A percentile compares a stretch with the other conserved stretches of the same genome.
phyloP scores from a whole-genome alignment of 495 filamentous ascomycete species.

The Talaromyces nanjingensis region DNA sequence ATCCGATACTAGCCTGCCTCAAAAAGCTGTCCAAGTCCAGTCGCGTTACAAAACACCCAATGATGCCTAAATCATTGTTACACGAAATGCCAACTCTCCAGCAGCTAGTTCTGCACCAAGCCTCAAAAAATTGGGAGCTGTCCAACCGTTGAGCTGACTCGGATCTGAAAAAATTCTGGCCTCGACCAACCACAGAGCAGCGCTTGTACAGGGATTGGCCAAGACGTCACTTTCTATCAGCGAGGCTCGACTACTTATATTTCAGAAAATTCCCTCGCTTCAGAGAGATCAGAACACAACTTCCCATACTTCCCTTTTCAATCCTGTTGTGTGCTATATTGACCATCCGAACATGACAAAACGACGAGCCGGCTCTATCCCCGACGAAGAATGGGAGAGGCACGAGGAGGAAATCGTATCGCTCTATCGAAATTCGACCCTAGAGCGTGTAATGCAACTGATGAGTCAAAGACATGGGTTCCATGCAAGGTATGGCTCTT shows the following conservation, averaged over 20 bases:
- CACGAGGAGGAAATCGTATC: neutral
- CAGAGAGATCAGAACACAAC: neutral
- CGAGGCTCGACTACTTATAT: neutral
- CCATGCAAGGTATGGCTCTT: neutral
- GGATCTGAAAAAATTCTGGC: neutral
- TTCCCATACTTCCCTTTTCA: neutral
- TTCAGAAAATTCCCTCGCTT: neutral
- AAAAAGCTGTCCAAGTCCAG: neutral
- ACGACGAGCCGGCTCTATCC: neutral
- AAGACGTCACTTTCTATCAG: neutral
- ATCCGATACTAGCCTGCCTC: too few relatives aligned
- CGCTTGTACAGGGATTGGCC: neutral
- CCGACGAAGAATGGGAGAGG: neutral
- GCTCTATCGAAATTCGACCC: neutral
- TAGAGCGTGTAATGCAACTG: neutral
- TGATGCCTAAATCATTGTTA: neutral
- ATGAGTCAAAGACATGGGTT: neutral
- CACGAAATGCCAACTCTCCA: neutral
- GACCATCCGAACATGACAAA: neutral
- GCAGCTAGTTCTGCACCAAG: neutral
- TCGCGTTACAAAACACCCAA: neutral
- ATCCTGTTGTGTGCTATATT: neutral
- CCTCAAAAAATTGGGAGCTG: neutral
- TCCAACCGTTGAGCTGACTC: neutral
- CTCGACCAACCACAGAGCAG: neutral